A percentile compares a stretch with the other conserved stretches of the same genome.
Evolutionary conservation across 306 rosid species (phyloP).

Genomic region (Citrullus colocynthis): DNA sequence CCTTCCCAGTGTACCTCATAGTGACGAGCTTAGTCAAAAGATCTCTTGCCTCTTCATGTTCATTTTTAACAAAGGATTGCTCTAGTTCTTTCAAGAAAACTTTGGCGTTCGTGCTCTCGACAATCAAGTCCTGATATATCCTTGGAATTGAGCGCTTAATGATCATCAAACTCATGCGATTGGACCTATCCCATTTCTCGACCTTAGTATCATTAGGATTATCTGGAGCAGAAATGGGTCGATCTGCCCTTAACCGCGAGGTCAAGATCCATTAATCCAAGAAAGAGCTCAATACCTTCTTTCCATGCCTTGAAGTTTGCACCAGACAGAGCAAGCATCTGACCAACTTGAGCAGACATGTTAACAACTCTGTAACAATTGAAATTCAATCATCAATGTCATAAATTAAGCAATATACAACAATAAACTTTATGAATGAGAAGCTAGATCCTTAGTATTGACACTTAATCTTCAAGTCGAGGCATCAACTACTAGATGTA

Average conservation of each 20-base stretch:
- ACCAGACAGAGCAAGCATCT: neutral
- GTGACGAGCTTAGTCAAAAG: neutral
- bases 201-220: neutral
- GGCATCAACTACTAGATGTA: too few species aligned
- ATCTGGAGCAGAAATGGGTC: neutral
- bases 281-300: neutral
- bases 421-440: neutral
- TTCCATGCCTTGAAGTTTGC: neutral
- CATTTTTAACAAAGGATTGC: neutral
- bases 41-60: neutral
- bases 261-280: neutral
- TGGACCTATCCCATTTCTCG: neutral
- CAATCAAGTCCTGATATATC: neutral
- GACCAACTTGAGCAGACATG: neutral
- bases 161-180: neutral
- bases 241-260: neutral
- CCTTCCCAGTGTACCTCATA: neutral
- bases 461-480: too few species aligned
- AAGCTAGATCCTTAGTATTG: too few species aligned
- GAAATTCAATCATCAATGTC: neutral
- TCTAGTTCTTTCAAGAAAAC: neutral
- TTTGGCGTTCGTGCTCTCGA: neutral
- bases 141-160: neutral
- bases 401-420: neutral
- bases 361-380: neutral